Evolutionary conservation across 352 stramenopile genomes (phyloP).

Genomic region (Phytopythium oedochilum): DNA sequence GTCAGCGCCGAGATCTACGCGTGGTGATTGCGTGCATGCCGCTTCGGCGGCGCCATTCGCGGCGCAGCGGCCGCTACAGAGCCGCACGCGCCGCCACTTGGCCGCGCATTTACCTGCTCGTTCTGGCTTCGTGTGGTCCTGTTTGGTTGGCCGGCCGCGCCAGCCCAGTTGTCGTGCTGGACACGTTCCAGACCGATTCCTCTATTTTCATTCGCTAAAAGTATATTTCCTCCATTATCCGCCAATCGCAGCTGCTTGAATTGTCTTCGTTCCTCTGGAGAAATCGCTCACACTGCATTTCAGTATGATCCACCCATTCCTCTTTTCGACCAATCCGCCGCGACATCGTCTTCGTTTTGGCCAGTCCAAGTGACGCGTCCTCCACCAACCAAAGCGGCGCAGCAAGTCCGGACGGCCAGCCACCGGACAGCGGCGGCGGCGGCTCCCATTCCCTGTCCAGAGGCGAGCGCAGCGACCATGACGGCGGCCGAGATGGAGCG

Average conservation of each 20-base stretch:
- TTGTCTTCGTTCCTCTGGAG: no score
- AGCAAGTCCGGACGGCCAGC: not conserved
- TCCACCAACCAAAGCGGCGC: constrained; percentile 4
- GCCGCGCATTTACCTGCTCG: not conserved
- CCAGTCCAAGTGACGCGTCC: not conserved
- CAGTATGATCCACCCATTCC: no score
- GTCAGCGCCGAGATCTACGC: not conserved
- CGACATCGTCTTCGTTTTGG: no score
- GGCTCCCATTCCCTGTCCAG: not conserved
- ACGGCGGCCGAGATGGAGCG: constrained; percentile 68
- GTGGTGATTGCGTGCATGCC: not conserved
- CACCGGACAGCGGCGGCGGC: not conserved
- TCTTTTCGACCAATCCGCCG: no score
- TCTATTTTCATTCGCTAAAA: no score
- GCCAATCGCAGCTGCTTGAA: no score
- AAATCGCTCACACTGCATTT: no score
- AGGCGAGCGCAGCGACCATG: constrained; percentile 38
- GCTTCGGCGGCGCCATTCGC: not conserved
- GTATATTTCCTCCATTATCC: no score
- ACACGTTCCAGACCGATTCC: no score
- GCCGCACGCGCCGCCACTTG: not conserved
- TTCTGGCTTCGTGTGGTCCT: not conserved
- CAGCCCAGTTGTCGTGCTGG: no score
- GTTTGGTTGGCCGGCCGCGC: not conserved
- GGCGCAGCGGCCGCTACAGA: not conserved